Percentiles rank a stretch among this genome's conserved stretches.
Evolutionary conservation across 192 early-diverging fungal genomes (phyloP).

Genomic region (Chytriomyces hyalinus): DNA sequence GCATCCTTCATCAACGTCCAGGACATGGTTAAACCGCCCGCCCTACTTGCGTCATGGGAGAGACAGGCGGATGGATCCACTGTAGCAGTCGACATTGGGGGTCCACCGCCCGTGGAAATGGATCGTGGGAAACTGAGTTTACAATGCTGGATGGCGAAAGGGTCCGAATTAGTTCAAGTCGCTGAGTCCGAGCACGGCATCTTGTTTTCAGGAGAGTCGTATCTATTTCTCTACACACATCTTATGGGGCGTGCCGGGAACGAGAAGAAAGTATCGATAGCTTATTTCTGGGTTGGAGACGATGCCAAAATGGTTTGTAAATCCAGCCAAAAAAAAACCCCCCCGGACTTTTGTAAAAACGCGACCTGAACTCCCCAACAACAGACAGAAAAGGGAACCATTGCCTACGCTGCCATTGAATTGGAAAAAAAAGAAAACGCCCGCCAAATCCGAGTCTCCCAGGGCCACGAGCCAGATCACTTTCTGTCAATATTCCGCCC

Average conservation of each 20-base stretch:
- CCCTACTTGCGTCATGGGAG: constrained; percentile 40
- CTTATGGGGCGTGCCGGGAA: constrained; percentile 40
- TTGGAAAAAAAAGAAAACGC: constrained; percentile 42
- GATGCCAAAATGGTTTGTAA: constrained; percentile 38
- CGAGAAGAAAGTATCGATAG: constrained; percentile 39
- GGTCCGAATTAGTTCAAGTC: constrained; percentile 20
- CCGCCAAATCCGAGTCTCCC: constrained; percentile 38
- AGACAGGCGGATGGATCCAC: constrained; percentile 23
- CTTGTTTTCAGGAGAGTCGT: constrained; percentile 42
- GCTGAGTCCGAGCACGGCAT: constrained; percentile 31
- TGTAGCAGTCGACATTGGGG: constrained; percentile 30
- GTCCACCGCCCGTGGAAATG: constrained; percentile 34
- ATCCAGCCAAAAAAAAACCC: background rate
- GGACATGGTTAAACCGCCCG: constrained; percentile 43
- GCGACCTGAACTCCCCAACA: background rate
- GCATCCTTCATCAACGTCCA: constrained; percentile 22
- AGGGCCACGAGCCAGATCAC: constrained; percentile 46
- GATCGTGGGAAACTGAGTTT: constrained; percentile 39
- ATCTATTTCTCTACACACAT: constrained; percentile 42
- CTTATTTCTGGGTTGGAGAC: constrained; percentile 49
- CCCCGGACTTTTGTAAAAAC: background rate
- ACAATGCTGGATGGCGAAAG: constrained; percentile 25
- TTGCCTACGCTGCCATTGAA: constrained; percentile 39
- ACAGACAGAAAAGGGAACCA: constrained; percentile 47
- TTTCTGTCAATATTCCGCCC: constrained; percentile 41